phyloP scores from a whole-genome alignment of 345 rosid genomes.

The Salix brachista region DNA sequence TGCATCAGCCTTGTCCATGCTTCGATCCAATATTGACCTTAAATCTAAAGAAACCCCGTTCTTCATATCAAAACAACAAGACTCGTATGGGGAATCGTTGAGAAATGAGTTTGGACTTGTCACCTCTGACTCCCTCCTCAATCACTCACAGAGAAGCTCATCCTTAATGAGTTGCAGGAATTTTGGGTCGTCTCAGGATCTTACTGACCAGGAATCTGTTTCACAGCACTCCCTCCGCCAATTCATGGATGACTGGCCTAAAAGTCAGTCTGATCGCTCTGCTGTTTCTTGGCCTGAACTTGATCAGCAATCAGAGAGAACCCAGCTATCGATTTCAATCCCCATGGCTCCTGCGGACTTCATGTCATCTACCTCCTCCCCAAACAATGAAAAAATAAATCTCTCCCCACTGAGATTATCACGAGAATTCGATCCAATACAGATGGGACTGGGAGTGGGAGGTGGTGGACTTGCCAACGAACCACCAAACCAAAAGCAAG shows the following conservation, averaged over 20 bases:
- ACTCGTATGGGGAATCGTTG: constrained; percentile 24
- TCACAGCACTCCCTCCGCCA: constrained; percentile 47
- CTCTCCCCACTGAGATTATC: constrained; percentile 49
- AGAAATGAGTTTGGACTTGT: constrained; percentile 39
- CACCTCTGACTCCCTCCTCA: constrained; percentile 41
- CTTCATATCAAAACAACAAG: constrained; percentile 32
- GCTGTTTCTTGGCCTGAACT: constrained; percentile 44
- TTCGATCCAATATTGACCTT: constrained; percentile 21
- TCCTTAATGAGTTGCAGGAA: constrained; percentile 28
- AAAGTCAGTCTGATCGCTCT: constrained; percentile 33
- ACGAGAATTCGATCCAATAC: constrained; percentile 39
- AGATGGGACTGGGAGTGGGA: constrained; percentile 56
- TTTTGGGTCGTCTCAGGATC: constrained; percentile 40
- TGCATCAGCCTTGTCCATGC: constrained; percentile 25
- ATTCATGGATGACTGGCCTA: constrained; percentile 64
- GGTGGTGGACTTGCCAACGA: constrained; percentile 35
- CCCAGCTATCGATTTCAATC: constrained; percentile 62
- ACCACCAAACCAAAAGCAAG: constrained; percentile 37
- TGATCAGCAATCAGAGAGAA: constrained; percentile 41
- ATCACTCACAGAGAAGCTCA: constrained; percentile 38
- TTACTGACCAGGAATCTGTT: constrained; percentile 29
- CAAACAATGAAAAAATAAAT: constrained; percentile 37
- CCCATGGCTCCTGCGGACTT: constrained; percentile 47
- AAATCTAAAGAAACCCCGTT: constrained; percentile 40
- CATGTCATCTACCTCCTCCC: constrained; percentile 48